Evolutionary conservation across 768 basidiomycete species (phyloP).

Genomic region (Lactarius sp.): DNA sequence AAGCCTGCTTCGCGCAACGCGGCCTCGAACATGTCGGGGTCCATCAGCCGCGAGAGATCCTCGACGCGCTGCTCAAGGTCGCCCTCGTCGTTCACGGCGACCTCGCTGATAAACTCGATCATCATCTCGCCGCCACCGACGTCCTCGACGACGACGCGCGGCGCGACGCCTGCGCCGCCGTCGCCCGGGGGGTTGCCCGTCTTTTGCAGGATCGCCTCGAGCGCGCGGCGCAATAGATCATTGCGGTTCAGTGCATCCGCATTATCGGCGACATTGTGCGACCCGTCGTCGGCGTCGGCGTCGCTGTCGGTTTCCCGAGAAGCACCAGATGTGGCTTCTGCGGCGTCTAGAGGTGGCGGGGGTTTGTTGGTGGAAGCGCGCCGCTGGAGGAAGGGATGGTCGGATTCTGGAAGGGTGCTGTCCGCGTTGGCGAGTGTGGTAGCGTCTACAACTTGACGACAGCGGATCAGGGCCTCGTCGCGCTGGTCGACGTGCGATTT

Average conservation of each 20-base stretch:
- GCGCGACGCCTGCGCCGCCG: not conserved
- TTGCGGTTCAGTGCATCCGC: not conserved
- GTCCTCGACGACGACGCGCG: constrained; percentile 25
- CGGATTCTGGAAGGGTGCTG: constrained; percentile 42
- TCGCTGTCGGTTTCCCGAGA: not conserved
- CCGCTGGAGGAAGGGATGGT: constrained; percentile 42
- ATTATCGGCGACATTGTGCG: not conserved
- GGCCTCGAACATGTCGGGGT: constrained; percentile 37
- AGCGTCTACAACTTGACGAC: constrained; percentile 62
- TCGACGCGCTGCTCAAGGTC: constrained; percentile 26
- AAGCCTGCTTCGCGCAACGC: constrained; percentile 50
- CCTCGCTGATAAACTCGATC: constrained; percentile 27
- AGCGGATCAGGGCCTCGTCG: constrained; percentile 68
- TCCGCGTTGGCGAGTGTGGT: constrained; percentile 29
- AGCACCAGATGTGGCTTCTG: not conserved
- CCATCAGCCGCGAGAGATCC: constrained; percentile 33
- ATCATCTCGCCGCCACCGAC: constrained; percentile 26
- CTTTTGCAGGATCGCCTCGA: constrained; percentile 21
- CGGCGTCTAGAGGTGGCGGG: constrained; percentile 13
- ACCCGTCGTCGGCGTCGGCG: not conserved
- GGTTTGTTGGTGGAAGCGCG: not conserved
- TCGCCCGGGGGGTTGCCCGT: not conserved
- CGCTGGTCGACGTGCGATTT: constrained; percentile 62
- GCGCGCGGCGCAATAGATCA: constrained; percentile 18
- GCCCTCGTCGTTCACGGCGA: constrained; percentile 17